Percentiles rank a stretch among this genome's conserved stretches.
phyloP scores from a whole-genome alignment of 441 rosid genomes.

The Eutrema salsugineum region DNA sequence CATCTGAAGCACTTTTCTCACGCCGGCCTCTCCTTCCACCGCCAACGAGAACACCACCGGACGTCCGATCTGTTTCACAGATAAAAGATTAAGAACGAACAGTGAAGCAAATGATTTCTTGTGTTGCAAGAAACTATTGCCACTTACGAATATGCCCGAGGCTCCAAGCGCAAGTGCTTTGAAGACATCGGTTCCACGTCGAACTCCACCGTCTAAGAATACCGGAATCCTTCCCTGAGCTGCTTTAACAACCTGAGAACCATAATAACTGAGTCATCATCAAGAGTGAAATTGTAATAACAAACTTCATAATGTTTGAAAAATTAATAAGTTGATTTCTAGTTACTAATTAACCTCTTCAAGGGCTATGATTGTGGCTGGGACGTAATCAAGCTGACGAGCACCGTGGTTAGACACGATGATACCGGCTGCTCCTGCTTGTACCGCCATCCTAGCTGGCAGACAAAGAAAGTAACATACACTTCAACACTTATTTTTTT shows the following conservation, averaged over 20 bases:
- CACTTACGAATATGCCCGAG: conserved; percentile 80
- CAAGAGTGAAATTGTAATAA: not conserved
- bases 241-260: conserved; percentile 66
- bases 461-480: not conserved
- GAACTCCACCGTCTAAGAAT: conserved; percentile 82
- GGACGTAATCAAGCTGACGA: conserved; percentile 87
- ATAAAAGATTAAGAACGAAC: not conserved
- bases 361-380: conserved; percentile 77
- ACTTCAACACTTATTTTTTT: no score
- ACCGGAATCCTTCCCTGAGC: conserved; percentile 79
- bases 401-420: conserved; percentile 97
- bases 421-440: conserved; percentile 79
- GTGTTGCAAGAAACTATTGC: not conserved
- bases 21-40: conserved; percentile 86
- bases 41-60: conserved; percentile 84
- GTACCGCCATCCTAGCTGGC: conserved; percentile 74
- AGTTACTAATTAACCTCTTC: conserved; percentile 59
- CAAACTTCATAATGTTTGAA: not conserved
- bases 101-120: not conserved
- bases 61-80: conserved; percentile 36
- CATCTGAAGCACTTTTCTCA: conserved; percentile 76
- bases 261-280: not conserved
- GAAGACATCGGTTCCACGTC: conserved; percentile 90
- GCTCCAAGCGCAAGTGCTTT: conserved; percentile 98
- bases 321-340: not conserved